Evolutionary conservation across 2,329 filamentous ascomycete species (phyloP).

Genomic region (Lasiodiplodia sp.): DNA sequence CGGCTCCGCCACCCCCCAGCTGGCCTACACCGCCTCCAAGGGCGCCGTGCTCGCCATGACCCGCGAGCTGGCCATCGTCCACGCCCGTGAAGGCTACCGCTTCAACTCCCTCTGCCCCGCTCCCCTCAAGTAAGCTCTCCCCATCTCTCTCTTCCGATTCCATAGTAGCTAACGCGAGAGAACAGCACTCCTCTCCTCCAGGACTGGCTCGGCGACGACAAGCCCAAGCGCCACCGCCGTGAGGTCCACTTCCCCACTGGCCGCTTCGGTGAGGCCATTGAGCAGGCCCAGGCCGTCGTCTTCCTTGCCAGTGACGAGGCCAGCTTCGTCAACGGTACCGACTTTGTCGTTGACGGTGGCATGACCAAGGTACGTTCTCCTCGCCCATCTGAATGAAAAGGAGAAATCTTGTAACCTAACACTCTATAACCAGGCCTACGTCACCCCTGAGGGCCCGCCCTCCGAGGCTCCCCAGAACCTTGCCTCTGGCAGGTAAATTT

Average conservation of each 20-base stretch:
- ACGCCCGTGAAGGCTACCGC: constrained; percentile 85
- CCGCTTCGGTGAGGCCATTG: constrained; percentile 90
- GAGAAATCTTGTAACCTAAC: constrained; percentile 46
- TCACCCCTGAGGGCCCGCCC: constrained; percentile 66
- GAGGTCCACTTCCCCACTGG: constrained; percentile 91
- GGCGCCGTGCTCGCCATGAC: constrained; percentile 91
- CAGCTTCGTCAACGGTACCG: constrained; percentile 87
- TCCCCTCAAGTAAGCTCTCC: constrained; percentile 73
- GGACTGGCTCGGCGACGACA: constrained; percentile 90
- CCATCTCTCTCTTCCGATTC: not conserved
- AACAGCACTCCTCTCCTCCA: constrained; percentile 81
- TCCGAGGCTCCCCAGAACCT: constrained; percentile 62
- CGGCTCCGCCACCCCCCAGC: constrained; percentile 84
- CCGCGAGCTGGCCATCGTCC: constrained; percentile 87
- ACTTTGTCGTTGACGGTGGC: constrained; percentile 95
- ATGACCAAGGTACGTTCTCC: constrained; percentile 73
- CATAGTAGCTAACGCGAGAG: not conserved
- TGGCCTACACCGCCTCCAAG: constrained; percentile 94
- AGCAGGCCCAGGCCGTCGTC: constrained; percentile 88
- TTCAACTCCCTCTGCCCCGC: constrained; percentile 93
- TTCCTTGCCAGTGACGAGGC: constrained; percentile 89
- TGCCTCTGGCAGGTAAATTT: constrained; percentile 35
- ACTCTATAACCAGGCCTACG: constrained; percentile 63
- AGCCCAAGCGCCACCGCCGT: constrained; percentile 78
- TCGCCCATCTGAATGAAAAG: constrained; percentile 33